Evolutionary conservation across 2,329 filamentous ascomycete species (phyloP).

Genomic region (Cordyceps militaris): DNA sequence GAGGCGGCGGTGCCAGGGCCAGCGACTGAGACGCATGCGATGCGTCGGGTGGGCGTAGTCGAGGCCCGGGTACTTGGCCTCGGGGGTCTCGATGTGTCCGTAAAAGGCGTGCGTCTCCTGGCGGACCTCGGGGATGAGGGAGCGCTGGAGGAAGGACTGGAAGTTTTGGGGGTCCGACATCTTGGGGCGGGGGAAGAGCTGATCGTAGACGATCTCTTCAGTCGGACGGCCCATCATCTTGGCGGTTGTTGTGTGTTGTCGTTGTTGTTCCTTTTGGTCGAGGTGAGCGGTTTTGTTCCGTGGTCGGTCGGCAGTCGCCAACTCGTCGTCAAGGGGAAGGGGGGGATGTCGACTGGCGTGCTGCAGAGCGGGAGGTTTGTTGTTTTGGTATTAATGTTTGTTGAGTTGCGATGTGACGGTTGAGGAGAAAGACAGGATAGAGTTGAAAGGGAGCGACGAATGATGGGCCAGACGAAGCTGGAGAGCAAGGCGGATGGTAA

Average conservation of each 20-base stretch:
- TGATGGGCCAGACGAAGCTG: no score
- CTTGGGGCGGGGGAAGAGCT: conserved; percentile 63
- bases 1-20: conserved; percentile 67
- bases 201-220: conserved; percentile 66
- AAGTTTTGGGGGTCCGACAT: conserved; percentile 65
- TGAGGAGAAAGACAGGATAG: no score
- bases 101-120: conserved; percentile 74
- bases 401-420: no score
- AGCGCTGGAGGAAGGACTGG: conserved; percentile 59
- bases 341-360: no score
- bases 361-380: background rate
- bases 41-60: conserved; percentile 70
- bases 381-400: background rate
- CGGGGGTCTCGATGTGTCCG: conserved; percentile 69
- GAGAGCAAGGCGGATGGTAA: no score
- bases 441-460: no score
- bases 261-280: background rate
- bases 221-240: conserved; percentile 66
- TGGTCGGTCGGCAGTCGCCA: background rate
- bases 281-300: background rate
- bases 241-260: conserved; percentile 13
- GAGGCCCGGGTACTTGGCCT: conserved; percentile 74
- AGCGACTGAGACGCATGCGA: conserved; percentile 69
- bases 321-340: no score
- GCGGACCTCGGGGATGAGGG: conserved; percentile 69